Evolutionary conservation across 495 filamentous ascomycete genomes (phyloP).

Genomic region (Penicillium silybi): DNA sequence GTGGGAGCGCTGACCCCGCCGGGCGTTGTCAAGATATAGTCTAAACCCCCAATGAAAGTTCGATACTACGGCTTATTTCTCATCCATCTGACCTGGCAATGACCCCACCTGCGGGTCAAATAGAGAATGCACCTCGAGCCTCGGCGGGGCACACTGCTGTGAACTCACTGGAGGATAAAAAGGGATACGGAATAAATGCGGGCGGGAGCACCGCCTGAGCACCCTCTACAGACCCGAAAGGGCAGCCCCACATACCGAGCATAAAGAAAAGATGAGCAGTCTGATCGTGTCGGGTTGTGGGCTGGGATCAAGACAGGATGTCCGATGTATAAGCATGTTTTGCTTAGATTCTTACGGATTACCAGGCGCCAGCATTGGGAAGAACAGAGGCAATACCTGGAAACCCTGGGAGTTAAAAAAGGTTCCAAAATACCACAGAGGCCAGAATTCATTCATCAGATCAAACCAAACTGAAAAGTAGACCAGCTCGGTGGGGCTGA

Average conservation of each 20-base stretch:
- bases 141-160: neutral
- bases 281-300: neutral
- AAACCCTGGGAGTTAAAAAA: no score
- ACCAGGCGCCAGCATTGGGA: no score
- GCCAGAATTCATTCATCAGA: no score
- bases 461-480: no score
- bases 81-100: no score
- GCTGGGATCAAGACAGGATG: neutral
- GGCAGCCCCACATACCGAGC: neutral
- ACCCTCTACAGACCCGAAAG: no score
- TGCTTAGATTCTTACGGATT: no score
- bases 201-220: no score
- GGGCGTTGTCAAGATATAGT: neutral
- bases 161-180: neutral
- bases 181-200: no score
- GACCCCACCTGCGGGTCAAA: neutral
- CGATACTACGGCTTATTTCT: neutral
- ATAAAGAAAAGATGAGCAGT: neutral
- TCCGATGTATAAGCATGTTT: no score
- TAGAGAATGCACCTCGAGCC: neutral
- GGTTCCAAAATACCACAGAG: no score
- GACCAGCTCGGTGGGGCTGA: conserved; percentile 1
- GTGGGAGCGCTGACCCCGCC: neutral
- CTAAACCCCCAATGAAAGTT: neutral
- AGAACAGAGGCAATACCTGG: no score